Percentiles rank a stretch among this genome's conserved stretches.
phyloP scores from a whole-genome alignment of 1,139 yeast species.

The Scheffersomyces lignicola region DNA sequence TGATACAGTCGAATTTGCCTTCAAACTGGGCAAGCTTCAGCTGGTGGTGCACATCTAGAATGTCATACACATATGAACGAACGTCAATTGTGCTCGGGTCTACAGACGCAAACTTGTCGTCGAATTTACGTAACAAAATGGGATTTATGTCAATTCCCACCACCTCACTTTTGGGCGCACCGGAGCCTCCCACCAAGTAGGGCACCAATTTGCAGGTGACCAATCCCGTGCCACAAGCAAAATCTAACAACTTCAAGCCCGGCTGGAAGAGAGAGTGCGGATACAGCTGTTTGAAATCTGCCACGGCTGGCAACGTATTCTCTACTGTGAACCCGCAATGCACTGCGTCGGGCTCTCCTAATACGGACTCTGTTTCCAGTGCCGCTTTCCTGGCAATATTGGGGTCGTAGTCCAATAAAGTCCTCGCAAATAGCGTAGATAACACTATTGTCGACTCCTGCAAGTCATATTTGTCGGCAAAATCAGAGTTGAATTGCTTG shows the following conservation, averaged over 20 bases:
- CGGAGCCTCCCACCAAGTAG: slow-evolving; percentile 18
- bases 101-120: slow-evolving; percentile 9
- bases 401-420: slow-evolving; percentile 17
- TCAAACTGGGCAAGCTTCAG: slow-evolving; percentile 17
- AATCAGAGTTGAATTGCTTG: slow-evolving; percentile 18
- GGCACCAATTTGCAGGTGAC: slow-evolving; percentile 31
- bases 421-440: slow-evolving; percentile 20
- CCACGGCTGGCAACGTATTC: slow-evolving; percentile 15
- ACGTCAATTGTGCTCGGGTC: slow-evolving; percentile 13
- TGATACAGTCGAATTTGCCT: slow-evolving; percentile 30
- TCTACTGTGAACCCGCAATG: slow-evolving; percentile 15
- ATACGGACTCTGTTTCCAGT: slow-evolving; percentile 13
- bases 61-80: slow-evolving; percentile 24
- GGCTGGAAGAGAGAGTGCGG: slow-evolving; percentile 22
- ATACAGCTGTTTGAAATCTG: slow-evolving; percentile 10
- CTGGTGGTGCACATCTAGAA: slow-evolving; percentile 23
- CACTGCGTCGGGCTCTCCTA: slow-evolving; percentile 18
- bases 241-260: slow-evolving; percentile 34
- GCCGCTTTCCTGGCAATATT: slow-evolving; percentile 13
- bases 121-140: slow-evolving; percentile 25
- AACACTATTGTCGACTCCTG: slow-evolving; percentile 18
- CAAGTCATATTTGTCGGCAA: slow-evolving; percentile 25
- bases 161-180: slow-evolving; percentile 17
- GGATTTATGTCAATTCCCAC: slow-evolving; percentile 41
- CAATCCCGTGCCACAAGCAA: slow-evolving; percentile 49